Conservation (phyloP, 768 basidiomycete genomes). For the Daedalea quercina region DNA sequence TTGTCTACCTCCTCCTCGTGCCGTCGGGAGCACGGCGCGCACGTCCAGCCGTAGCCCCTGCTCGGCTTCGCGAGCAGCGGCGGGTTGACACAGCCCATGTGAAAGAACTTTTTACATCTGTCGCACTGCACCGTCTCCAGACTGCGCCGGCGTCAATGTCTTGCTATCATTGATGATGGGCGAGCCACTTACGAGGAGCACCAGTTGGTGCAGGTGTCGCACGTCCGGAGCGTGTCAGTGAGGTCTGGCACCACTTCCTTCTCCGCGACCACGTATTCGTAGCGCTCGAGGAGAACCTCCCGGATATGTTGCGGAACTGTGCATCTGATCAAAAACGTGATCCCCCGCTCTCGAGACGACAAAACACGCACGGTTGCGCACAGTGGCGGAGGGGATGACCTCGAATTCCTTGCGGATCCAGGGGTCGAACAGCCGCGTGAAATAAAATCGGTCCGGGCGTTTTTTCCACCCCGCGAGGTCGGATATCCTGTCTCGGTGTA, state of each 20-base stretch:
- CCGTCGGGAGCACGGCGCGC: conserved; percentile 82
- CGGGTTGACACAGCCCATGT: conserved; percentile 91
- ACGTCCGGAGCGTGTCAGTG: conserved; percentile 79
- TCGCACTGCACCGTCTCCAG: conserved; percentile 86
- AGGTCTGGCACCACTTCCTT: conserved; percentile 89
- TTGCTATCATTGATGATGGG: not conserved
- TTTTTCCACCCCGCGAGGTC: conserved; percentile 93
- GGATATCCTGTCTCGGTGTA: conserved; percentile 92
- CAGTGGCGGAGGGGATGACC: conserved; percentile 79
- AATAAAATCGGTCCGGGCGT: conserved; percentile 93
- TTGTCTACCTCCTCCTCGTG: conserved; percentile 85
- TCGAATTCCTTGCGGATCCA: conserved; percentile 99
- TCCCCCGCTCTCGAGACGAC: not conserved
- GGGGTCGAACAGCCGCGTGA: conserved; percentile 91
- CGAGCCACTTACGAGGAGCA: conserved; percentile 64
- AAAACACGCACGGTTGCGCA: conserved; percentile 74
- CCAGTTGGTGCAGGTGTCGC: conserved; percentile 83
- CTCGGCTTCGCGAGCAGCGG: conserved; percentile 88
- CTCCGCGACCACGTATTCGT: conserved; percentile 94
- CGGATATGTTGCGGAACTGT: conserved; percentile 79
- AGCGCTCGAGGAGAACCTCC: conserved; percentile 68
- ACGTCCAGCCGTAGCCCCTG: conserved; percentile 96
- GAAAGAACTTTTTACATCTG: conserved; percentile 88
- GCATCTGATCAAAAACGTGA: conserved; percentile 4
- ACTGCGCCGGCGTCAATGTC: conserved; percentile 33